Percentiles rank a stretch among this genome's conserved stretches.
Evolutionary conservation across 495 filamentous ascomycete genomes (phyloP).

Genomic region (Penicillium canariense): DNA sequence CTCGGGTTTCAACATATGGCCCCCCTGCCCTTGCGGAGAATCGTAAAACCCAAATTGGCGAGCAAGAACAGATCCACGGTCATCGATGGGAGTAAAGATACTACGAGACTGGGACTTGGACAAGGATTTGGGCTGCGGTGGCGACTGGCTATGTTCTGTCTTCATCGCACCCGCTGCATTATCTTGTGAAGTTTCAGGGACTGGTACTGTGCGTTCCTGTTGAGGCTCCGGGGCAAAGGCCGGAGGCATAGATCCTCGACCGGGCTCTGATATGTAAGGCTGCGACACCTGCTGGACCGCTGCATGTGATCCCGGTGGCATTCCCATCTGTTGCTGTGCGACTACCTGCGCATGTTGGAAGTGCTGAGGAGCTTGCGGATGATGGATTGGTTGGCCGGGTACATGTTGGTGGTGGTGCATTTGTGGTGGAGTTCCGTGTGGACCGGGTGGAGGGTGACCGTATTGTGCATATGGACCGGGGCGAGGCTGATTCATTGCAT

Average conservation of each 20-base stretch:
- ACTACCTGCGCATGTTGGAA: slow-evolving; percentile 42
- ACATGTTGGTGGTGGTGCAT: slow-evolving; percentile 36
- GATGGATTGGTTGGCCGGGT: slow-evolving; percentile 34
- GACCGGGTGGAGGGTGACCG: slow-evolving; percentile 41
- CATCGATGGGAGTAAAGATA: slow-evolving; percentile 96
- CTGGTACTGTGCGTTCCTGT: slow-evolving; percentile 40
- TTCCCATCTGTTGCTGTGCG: slow-evolving; percentile 30
- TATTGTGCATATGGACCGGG: slow-evolving; percentile 50
- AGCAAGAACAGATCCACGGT: slow-evolving; percentile 81
- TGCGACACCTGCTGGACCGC: slow-evolving; percentile 63
- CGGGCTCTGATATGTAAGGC: slow-evolving; percentile 66
- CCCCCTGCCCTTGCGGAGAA: slow-evolving; percentile 36
- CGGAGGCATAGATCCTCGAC: slow-evolving; percentile 52
- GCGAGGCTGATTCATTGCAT: slow-evolving; percentile 40
- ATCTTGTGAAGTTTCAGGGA: slow-evolving; percentile 39
- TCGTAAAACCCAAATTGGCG: slow-evolving; percentile 72
- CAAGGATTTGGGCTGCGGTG: slow-evolving; percentile 64
- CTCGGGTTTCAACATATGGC: slow-evolving; percentile 41
- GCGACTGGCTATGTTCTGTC: slow-evolving; percentile 47
- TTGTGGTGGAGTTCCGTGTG: slow-evolving; percentile 29
- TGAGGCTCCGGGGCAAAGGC: slow-evolving; percentile 46
- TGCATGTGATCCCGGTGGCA: slow-evolving; percentile 46
- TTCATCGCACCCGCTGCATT: slow-evolving; percentile 39
- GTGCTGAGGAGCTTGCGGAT: slow-evolving; percentile 35
- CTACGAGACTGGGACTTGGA: slow-evolving; percentile 83